Evolutionary conservation across 75 land plant genomes (phyloP), one percentile per base, ranked within the genome.

Genomic region (Azolla pinnata): DNA sequence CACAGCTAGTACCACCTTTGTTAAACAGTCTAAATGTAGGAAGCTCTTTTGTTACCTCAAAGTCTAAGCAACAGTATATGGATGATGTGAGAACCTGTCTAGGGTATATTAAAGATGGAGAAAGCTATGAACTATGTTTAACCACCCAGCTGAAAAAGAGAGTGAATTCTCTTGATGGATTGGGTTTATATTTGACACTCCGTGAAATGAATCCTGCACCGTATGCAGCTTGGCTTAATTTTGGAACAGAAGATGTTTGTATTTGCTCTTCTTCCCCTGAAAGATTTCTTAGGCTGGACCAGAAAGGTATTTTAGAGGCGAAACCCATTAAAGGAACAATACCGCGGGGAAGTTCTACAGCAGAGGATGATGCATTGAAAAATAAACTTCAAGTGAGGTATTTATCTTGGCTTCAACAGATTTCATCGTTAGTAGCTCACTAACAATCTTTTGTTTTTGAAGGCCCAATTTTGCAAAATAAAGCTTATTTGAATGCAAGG

Each of bases 251-350:
- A 35, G 70, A 82, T 40, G 57, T 95, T 30, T 70, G 73, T 60
- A 74, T 95, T 5, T 95, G 96, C 56, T 89, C 69, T 59, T 95
- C 99, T 54, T 95, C 96, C 0, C 99, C 99, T 32, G 99, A 95
- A 66, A 62, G 99, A 57, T 89, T 95, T 51, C 56, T 95, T 32
- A 64, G 66, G 56, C 57, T 95, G 62, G 83, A 95, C 57, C 62
- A 72, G 33, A 42, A 70, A 68, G 85, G 81, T 26, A 62, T 67
- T n/a, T 60, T 95, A 56, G 99, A 95, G 68, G 99, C 99, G 40
- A 95, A 95, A 56, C 99, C 99, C 25, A 95, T 89, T 23, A 95
- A 95, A 65, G 99, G 99, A 44, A 95, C 99, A 19, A 65, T 86
- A 29, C 64, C 91, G 60, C 99, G 99, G 60, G 99, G 96, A 18